Percentiles rank a stretch among this genome's conserved stretches.
These are phyloP conservation scores for Oxytropis ochrocephala DNA, from an alignment of 306 rosid genomes.

Conservation along the genomic window DNA sequence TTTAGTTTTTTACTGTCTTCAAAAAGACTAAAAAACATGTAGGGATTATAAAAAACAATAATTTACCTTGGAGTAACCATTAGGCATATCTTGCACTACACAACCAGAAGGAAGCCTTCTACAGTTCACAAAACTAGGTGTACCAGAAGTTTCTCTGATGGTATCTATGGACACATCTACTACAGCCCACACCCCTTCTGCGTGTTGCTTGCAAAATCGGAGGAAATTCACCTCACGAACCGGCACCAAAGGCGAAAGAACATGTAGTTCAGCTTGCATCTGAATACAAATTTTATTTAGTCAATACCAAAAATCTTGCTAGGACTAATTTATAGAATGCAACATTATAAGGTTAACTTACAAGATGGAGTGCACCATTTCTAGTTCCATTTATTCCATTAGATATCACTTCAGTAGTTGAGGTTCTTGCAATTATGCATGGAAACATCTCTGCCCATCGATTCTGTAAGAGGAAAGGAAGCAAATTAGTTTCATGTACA, in stretches of 20 bases:
- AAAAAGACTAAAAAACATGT: background rate
- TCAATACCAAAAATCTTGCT: background rate
- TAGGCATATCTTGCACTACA: conserved; percentile 97
- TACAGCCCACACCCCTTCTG: conserved; percentile 94
- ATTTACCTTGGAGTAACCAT: conserved; percentile 91
- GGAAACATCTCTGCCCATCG: conserved; percentile 98
- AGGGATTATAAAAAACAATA: background rate
- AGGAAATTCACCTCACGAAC: conserved; percentile 78
- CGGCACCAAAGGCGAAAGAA: conserved; percentile 86
- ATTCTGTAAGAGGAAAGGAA: conserved; percentile 28
- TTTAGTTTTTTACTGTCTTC: conserved; percentile 26
- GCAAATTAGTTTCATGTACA: background rate
- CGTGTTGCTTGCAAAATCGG: conserved; percentile 91
- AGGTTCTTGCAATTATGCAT: conserved; percentile 68
- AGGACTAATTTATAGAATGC: background rate
- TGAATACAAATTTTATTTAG: conserved; percentile 2
- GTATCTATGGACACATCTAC: conserved; percentile 76
- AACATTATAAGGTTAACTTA: conserved; percentile 6
- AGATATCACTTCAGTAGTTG: conserved; percentile 70
- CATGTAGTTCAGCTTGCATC: conserved; percentile 98
- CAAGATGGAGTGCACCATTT: conserved; percentile 89
- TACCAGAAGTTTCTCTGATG: conserved; percentile 51
- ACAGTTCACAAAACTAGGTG: conserved; percentile 46
- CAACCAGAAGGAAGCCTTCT: conserved; percentile 98
- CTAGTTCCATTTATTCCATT: conserved; percentile 81